phyloP scores from a whole-genome alignment of 75 land plant species.

The Sequoia sempervirens region DNA sequence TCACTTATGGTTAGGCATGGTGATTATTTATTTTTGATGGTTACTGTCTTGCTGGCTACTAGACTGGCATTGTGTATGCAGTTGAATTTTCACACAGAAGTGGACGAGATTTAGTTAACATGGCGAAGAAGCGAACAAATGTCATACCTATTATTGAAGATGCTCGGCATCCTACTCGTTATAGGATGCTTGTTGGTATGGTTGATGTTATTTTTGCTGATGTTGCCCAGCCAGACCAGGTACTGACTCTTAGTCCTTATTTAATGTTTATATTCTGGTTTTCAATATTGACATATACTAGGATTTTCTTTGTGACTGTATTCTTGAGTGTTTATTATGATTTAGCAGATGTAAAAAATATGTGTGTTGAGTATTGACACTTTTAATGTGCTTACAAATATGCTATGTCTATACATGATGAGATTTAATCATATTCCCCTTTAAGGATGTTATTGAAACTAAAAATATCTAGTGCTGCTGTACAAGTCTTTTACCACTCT shows the following conservation, averaged over 20 bases:
- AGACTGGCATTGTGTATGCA: constrained; percentile 89
- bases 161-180: constrained; percentile 82
- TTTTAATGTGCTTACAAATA: no score
- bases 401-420: no score
- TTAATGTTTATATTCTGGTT: neutral
- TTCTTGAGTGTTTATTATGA: no score
- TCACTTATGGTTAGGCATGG: no score
- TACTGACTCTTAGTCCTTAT: neutral
- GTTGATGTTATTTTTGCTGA: constrained; percentile 97
- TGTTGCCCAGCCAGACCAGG: constrained; percentile 98
- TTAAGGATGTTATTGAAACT: no score
- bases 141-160: constrained; percentile 97
- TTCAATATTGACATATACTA: constrained; percentile 9
- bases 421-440: no score
- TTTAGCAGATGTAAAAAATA: no score
- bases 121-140: constrained; percentile 98
- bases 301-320: constrained; percentile 33
- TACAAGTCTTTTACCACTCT: neutral
- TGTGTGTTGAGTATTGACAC: no score
- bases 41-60: constrained; percentile 11
- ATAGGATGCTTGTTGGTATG: constrained; percentile 95
- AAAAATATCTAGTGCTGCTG: neutral
- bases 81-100: constrained; percentile 95
- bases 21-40: neutral
- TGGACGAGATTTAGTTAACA: constrained; percentile 93